Evolutionary conservation across 257 asterid species (phyloP).

Genomic region (Primulina eburnea): DNA sequence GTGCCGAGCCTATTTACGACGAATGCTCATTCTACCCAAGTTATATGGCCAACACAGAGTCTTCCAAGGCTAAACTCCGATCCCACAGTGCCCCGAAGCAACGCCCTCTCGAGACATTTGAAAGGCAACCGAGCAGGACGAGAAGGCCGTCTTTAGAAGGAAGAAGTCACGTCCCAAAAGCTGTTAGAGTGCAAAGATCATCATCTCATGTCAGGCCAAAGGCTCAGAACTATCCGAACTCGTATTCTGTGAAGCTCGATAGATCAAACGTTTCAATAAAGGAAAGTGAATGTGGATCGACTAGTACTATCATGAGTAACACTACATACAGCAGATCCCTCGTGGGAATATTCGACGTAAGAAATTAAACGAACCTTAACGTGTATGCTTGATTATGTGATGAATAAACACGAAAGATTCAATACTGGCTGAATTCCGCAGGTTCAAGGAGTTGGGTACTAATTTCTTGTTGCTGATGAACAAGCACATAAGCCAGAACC

Average conservation of each 20-base stretch:
- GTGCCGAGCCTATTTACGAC: conserved; percentile 56
- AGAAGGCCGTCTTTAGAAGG: conserved; percentile 84
- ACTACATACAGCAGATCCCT: conserved; percentile 70
- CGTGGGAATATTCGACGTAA: conserved; percentile 65
- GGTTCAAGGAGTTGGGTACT: conserved; percentile 64
- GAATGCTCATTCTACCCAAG: conserved; percentile 69
- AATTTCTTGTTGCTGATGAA: conserved; percentile 21
- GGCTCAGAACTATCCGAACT: conserved; percentile 62
- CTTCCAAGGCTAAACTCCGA: conserved; percentile 83
- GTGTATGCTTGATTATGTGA: background rate
- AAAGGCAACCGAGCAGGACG: conserved; percentile 57
- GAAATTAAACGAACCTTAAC: background rate
- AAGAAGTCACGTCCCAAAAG: conserved; percentile 68
- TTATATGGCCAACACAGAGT: conserved; percentile 92
- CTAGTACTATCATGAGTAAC: conserved; percentile 62
- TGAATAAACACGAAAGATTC: background rate
- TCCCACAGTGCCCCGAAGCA: conserved; percentile 96
- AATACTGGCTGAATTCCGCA: conserved; percentile 14
- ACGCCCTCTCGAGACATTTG: conserved; percentile 68
- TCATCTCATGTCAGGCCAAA: conserved; percentile 76
- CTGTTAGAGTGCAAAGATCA: conserved; percentile 85
- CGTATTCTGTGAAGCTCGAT: conserved; percentile 88
- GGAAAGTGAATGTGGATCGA: conserved; percentile 92
- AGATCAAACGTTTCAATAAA: conserved; percentile 62
- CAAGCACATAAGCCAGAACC: background rate